phyloP scores from a whole-genome alignment of 1,284 basidiomycete genomes.

The Moesziomyces sp. region DNA sequence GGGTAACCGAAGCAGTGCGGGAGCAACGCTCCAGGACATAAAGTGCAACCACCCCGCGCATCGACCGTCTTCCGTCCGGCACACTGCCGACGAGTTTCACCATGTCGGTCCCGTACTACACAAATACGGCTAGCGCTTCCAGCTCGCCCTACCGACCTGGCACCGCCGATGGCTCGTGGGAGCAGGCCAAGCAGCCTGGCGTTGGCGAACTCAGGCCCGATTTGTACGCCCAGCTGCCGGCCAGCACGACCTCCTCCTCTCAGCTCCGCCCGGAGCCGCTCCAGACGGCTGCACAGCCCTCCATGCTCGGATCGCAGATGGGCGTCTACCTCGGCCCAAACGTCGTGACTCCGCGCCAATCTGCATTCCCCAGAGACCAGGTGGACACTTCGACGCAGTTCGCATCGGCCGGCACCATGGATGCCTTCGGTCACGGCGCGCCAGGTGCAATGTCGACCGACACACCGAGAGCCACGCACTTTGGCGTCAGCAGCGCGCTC shows the following conservation, averaged over 20 bases:
- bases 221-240: conserved; percentile 14
- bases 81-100: background rate
- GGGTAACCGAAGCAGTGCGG: conserved; percentile 16
- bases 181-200: conserved; percentile 16
- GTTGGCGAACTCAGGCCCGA: conserved; percentile 27
- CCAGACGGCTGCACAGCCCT: conserved; percentile 16
- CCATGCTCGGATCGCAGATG: conserved; percentile 8
- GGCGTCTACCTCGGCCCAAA: conserved; percentile 20
- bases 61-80: background rate
- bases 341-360: conserved; percentile 33
- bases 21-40: conserved; percentile 10
- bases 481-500: conserved; percentile 11
- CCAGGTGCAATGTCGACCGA: conserved; percentile 17
- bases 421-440: conserved; percentile 15
- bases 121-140: conserved; percentile 19
- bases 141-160: conserved; percentile 32
- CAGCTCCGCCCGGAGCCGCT: conserved; percentile 25
- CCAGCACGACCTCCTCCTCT: conserved; percentile 5
- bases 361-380: conserved; percentile 30
- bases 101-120: conserved; percentile 39
- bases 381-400: conserved; percentile 15
- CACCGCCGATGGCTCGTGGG: conserved; percentile 35
- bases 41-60: conserved; percentile 7
- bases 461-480: conserved; percentile 28
- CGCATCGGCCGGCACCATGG: conserved; percentile 6